Evolutionary conservation across 1,139 yeast genomes (phyloP).

Genomic region (Pichia sp.): DNA sequence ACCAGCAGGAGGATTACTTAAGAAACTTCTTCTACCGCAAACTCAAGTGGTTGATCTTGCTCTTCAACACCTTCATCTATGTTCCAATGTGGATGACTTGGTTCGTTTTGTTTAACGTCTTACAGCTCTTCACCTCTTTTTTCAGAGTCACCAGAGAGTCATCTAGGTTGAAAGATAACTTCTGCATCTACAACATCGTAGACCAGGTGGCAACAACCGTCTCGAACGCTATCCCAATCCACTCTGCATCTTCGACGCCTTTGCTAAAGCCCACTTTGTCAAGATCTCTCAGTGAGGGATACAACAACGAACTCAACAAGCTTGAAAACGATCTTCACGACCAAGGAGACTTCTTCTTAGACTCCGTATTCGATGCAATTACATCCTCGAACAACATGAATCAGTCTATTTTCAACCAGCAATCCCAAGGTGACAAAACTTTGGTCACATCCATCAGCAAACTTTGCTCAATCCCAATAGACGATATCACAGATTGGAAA

Average conservation of each 20-base stretch:
- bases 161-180: constrained; percentile 21
- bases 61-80: constrained; percentile 40
- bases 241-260: constrained; percentile 16
- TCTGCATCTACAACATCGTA: constrained; percentile 17
- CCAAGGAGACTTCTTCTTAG: constrained; percentile 54
- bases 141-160: constrained; percentile 30
- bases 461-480: constrained; percentile 24
- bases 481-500: constrained; percentile 16
- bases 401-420: constrained; percentile 24
- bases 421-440: constrained; percentile 20
- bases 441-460: constrained; percentile 24
- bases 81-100: constrained; percentile 53
- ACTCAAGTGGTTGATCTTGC: constrained; percentile 44
- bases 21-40: constrained; percentile 30
- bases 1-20: neutral
- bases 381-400: constrained; percentile 29
- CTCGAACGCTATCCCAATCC: constrained; percentile 1
- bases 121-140: constrained; percentile 39
- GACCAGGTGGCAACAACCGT: constrained; percentile 15
- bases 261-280: constrained; percentile 22
- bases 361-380: constrained; percentile 57
- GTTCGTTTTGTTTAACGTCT: constrained; percentile 42
- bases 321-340: constrained; percentile 41
- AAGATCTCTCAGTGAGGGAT: constrained; percentile 32
- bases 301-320: constrained; percentile 28